Conservation (phyloP, 78 protist genomes). For the Blattamonas nauphoetae region DNA sequence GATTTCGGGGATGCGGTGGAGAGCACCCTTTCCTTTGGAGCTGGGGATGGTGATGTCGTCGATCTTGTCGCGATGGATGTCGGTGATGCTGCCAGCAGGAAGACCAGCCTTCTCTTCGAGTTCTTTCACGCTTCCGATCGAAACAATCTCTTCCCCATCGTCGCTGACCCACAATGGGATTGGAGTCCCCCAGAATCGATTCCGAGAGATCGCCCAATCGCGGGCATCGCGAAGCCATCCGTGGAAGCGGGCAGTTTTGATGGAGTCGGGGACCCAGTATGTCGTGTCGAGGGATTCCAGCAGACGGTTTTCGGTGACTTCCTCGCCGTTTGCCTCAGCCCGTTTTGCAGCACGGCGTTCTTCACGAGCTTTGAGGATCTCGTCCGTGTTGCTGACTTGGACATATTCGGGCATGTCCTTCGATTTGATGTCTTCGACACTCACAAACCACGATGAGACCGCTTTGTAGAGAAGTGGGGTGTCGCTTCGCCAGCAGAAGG, state of each 20-base stretch:
- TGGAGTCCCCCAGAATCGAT: constrained; percentile 95
- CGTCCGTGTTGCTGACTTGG: background rate
- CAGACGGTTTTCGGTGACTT: constrained; percentile 28
- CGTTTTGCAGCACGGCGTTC: background rate
- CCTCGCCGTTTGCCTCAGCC: background rate
- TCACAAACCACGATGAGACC: constrained; percentile 83
- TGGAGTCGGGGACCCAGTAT: constrained; percentile 83
- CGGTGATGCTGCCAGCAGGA: constrained; percentile 22
- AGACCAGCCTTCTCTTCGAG: constrained; percentile 69
- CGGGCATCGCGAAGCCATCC: constrained; percentile 88
- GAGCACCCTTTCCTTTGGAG: constrained; percentile 57
- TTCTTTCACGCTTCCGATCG: constrained; percentile 74
- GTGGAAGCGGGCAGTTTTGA: constrained; percentile 81
- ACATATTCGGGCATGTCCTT: background rate
- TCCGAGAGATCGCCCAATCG: constrained; percentile 86
- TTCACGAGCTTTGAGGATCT: background rate
- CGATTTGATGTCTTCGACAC: constrained; percentile 33
- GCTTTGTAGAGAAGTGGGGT: constrained; percentile 94
- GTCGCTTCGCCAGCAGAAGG: constrained; percentile 96
- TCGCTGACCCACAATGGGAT: constrained; percentile 93
- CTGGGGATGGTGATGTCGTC: constrained; percentile 89
- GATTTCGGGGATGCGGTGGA: constrained; percentile 79
- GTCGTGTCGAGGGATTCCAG: constrained; percentile 65
- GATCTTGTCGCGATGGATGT: constrained; percentile 66
- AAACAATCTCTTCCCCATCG: constrained; percentile 75